Evolutionary conservation across 129 eudicot species (phyloP).

Genomic region (Flaveria sonorensis): DNA sequence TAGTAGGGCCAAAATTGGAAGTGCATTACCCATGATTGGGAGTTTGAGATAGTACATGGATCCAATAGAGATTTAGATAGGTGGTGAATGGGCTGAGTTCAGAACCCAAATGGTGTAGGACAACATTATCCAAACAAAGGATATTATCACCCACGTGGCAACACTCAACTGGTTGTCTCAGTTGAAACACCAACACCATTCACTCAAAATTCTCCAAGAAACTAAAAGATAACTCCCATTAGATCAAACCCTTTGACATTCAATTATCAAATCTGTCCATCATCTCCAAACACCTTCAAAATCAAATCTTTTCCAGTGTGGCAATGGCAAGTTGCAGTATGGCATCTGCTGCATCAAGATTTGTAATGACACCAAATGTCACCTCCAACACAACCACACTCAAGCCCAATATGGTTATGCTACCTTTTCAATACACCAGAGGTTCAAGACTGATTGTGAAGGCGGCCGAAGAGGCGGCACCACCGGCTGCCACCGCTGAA

Average conservation of each 20-base stretch:
- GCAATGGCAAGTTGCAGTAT: conserved; percentile 54
- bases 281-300: neutral
- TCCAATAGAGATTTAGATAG: conserved; percentile 29
- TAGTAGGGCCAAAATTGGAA: neutral
- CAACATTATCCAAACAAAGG: conserved; percentile 63
- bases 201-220: conserved; percentile 43
- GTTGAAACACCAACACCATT: conserved; percentile 37
- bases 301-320: conserved; percentile 6
- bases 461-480: conserved; percentile 60
- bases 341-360: conserved; percentile 75
- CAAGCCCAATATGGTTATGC: conserved; percentile 33
- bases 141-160: conserved; percentile 67
- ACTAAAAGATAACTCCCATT: conserved; percentile 35
- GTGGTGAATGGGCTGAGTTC: conserved; percentile 27
- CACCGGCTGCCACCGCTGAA: conserved; percentile 46
- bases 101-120: conserved; percentile 19
- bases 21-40: neutral
- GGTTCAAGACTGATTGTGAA: conserved; percentile 65
- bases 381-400: conserved; percentile 28
- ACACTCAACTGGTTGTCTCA: conserved; percentile 48
- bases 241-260: conserved; percentile 39
- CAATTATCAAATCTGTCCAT: conserved; percentile 12
- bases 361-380: conserved; percentile 60
- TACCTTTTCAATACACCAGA: conserved; percentile 47
- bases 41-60: neutral